phyloP scores from a whole-genome alignment of 371 early-diverging fungal genomes.

The Thermomucor indicae-seudaticae region DNA sequence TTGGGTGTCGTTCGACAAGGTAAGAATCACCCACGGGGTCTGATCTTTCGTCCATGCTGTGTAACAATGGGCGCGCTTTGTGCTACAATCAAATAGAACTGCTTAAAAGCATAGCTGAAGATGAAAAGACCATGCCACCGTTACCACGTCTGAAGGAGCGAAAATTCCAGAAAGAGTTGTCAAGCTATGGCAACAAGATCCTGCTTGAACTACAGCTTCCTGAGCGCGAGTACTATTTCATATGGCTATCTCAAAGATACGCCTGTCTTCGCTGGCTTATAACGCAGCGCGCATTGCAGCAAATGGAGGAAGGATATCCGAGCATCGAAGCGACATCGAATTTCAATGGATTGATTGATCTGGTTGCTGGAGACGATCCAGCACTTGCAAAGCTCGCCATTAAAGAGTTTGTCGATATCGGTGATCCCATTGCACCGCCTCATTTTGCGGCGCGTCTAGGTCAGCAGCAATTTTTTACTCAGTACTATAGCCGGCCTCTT shows the following conservation, averaged over 20 bases:
- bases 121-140: constrained; percentile 11
- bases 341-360: constrained; percentile 38
- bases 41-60: no score
- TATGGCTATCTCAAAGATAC: constrained; percentile 33
- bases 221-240: constrained; percentile 25
- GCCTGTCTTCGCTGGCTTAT: constrained; percentile 34
- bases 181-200: constrained; percentile 26
- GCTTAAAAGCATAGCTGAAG: constrained; percentile 8
- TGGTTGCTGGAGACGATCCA: constrained; percentile 19
- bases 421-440: constrained; percentile 29
- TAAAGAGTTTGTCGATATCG: constrained; percentile 44
- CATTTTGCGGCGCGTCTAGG: constrained; percentile 31
- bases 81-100: constrained; percentile 6
- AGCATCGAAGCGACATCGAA: constrained; percentile 33
- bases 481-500: constrained; percentile 24
- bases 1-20: constrained; percentile 11
- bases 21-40: neutral
- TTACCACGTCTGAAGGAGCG: constrained; percentile 31
- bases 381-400: constrained; percentile 32
- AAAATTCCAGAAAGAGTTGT: constrained; percentile 38
- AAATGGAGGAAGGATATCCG: constrained; percentile 28
- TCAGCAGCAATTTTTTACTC: constrained; percentile 29
- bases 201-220: constrained; percentile 16
- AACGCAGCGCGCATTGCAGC: constrained; percentile 30
- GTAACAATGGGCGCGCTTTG: no score